A percentile compares a stretch with the other conserved stretches of the same genome.
Conservation (phyloP, 2,329 filamentous ascomycete species). For the Remersonia thermophila region DNA sequence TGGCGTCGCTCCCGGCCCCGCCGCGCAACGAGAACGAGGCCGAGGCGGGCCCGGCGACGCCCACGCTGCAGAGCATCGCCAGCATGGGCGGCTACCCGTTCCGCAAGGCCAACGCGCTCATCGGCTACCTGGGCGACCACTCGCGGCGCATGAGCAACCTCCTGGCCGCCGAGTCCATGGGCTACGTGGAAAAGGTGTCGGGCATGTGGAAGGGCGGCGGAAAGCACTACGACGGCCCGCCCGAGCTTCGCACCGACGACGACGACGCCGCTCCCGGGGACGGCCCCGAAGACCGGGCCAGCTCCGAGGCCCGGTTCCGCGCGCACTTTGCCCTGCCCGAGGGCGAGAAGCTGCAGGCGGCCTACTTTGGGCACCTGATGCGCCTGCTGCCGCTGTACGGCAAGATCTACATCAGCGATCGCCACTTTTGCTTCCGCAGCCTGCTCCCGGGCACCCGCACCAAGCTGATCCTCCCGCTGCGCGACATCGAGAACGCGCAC, state of each 20-base stretch:
- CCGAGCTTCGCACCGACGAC: constrained; percentile 39
- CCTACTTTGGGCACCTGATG: constrained; percentile 87
- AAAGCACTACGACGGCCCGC: constrained; percentile 67
- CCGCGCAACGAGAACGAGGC: constrained; percentile 17
- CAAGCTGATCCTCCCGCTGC: constrained; percentile 81
- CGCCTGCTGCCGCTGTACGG: constrained; percentile 85
- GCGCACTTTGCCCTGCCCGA: constrained; percentile 81
- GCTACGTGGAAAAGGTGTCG: constrained; percentile 91
- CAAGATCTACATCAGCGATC: constrained; percentile 87
- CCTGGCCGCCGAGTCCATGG: constrained; percentile 83
- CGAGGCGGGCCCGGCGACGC: constrained; percentile 24
- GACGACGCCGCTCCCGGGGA: constrained; percentile 25
- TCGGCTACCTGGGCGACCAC: constrained; percentile 67
- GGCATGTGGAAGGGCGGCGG: constrained; percentile 92
- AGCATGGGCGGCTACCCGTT: constrained; percentile 63
- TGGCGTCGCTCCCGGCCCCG: constrained; percentile 22
- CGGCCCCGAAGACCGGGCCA: constrained; percentile 40
- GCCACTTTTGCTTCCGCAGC: constrained; percentile 85
- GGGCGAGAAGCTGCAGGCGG: constrained; percentile 71
- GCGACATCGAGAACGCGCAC: constrained; percentile 82
- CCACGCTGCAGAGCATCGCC: constrained; percentile 39
- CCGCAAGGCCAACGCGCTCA: constrained; percentile 70
- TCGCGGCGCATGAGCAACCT: constrained; percentile 72
- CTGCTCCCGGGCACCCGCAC: constrained; percentile 79
- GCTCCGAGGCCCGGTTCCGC: constrained; percentile 70